Evolutionary conservation across 2,329 filamentous ascomycete species (phyloP).

Genomic region (Neoscytalidium dimidiatum): DNA sequence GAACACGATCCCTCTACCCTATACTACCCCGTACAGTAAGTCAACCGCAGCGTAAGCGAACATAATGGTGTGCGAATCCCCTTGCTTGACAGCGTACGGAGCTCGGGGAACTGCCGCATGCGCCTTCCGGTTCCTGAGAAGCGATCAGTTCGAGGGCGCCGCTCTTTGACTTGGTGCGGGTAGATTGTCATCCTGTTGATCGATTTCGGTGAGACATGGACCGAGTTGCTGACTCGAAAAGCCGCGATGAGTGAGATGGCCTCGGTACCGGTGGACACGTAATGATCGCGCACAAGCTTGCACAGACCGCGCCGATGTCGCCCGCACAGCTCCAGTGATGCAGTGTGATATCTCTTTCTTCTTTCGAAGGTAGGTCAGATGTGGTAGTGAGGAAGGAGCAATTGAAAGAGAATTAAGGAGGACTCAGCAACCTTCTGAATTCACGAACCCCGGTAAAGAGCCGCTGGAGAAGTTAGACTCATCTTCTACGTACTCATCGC

Average conservation of each 20-base stretch:
- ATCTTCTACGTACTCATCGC: too few species aligned
- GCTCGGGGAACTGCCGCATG: neutral
- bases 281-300: neutral
- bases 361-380: too few species aligned
- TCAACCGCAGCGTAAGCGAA: neutral
- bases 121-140: neutral
- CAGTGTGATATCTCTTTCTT: too few species aligned
- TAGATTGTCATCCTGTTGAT: neutral
- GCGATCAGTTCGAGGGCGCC: neutral
- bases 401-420: too few species aligned
- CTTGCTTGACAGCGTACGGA: neutral
- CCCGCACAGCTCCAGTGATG: too few species aligned
- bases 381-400: too few species aligned
- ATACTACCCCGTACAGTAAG: neutral
- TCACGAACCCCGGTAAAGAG: neutral
- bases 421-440: too few species aligned
- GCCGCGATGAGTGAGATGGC: neutral
- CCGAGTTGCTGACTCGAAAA: slow-evolving; percentile 3
- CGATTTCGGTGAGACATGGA: neutral
- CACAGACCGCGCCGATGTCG: neutral
- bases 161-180: neutral
- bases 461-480: too few species aligned
- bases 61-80: neutral
- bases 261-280: neutral
- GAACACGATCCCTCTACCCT: neutral